These are phyloP conservation scores for Pestalotiopsis sp. DNA, from an alignment of 2,329 filamentous ascomycete genomes.

Conservation along the genomic window DNA sequence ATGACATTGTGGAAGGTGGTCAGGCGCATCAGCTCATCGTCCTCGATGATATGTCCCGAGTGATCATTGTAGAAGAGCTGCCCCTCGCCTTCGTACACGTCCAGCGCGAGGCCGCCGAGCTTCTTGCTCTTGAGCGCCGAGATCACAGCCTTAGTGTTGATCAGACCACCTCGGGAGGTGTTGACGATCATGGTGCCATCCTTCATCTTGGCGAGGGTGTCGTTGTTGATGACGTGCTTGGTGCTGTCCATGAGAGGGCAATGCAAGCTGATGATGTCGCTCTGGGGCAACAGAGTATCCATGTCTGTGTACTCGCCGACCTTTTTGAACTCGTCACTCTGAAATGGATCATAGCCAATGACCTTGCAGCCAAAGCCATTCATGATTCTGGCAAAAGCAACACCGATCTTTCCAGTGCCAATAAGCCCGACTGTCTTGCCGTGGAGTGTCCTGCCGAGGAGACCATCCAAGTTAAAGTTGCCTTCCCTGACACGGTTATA, in stretches of 20 bases:
- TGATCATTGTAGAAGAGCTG: conserved; percentile 68
- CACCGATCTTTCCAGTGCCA: conserved; percentile 67
- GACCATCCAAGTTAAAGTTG: conserved; percentile 67
- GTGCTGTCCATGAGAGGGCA: conserved; percentile 66
- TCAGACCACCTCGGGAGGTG: conserved; percentile 67
- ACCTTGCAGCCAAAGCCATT: conserved; percentile 66
- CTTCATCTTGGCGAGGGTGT: conserved; percentile 59
- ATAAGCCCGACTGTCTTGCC: conserved; percentile 70
- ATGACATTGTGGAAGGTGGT: conserved; percentile 71
- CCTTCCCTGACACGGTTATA: conserved; percentile 71
- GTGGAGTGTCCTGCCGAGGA: conserved; percentile 62
- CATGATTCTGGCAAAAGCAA: conserved; percentile 63
- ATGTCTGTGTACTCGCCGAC: conserved; percentile 57
- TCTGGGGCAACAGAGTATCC: conserved; percentile 53
- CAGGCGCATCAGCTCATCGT: conserved; percentile 67
- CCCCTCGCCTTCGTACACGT: conserved; percentile 71
- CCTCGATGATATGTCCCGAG: conserved; percentile 65
- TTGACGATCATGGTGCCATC: conserved; percentile 64
- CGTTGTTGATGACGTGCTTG: conserved; percentile 60
- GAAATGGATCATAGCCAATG: conserved; percentile 63
- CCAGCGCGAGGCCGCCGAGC: conserved; percentile 64
- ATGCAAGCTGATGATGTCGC: conserved; percentile 67
- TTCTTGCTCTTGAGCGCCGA: conserved; percentile 61
- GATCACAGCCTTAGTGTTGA: conserved; percentile 63
- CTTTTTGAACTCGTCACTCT: conserved; percentile 48